Evolutionary conservation across 1,284 basidiomycete species (phyloP).

Genomic region (Neotropicomus parvogracilis): DNA sequence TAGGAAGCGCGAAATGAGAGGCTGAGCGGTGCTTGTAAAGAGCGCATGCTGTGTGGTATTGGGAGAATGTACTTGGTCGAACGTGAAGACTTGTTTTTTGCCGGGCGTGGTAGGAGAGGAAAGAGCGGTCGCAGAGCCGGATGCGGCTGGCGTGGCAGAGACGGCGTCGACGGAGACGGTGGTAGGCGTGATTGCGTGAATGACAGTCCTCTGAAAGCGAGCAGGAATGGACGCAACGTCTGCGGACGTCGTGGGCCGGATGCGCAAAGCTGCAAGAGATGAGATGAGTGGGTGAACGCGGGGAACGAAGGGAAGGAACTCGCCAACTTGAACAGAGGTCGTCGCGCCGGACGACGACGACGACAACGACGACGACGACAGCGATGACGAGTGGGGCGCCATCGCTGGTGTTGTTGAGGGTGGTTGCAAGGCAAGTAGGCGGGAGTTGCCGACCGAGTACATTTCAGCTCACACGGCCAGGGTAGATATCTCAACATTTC

Average conservation of each 20-base stretch:
- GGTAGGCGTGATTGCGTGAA: constrained; percentile 69
- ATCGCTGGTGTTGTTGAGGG: constrained; percentile 42
- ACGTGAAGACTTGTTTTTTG: constrained; percentile 87
- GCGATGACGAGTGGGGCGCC: constrained; percentile 54
- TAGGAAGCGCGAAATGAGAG: constrained; percentile 86
- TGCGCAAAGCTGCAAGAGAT: constrained; percentile 71
- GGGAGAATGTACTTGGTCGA: constrained; percentile 90
- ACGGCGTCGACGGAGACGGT: constrained; percentile 74
- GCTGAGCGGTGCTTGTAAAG: constrained; percentile 79
- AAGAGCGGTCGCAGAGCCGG: constrained; percentile 50
- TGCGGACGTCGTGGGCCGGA: constrained; percentile 82
- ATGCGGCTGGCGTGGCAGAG: constrained; percentile 43
- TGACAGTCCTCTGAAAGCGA: constrained; percentile 88
- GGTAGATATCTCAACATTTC: constrained; percentile 1
- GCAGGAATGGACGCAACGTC: constrained; percentile 84
- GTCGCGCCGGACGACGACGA: constrained; percentile 57
- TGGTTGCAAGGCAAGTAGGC: constrained; percentile 27
- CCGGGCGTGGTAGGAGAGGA: constrained; percentile 37
- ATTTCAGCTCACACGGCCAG: constrained; percentile 29
- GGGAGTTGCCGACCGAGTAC: constrained; percentile 29
- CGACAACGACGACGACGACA: constrained; percentile 50
- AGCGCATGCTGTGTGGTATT: constrained; percentile 80
- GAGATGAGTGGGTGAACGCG: constrained; percentile 7
- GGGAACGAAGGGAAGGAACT: constrained; percentile 34
- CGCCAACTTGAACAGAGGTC: constrained; percentile 85